Conservation (phyloP, 805 yeast genomes). For the Candida insectorum region DNA sequence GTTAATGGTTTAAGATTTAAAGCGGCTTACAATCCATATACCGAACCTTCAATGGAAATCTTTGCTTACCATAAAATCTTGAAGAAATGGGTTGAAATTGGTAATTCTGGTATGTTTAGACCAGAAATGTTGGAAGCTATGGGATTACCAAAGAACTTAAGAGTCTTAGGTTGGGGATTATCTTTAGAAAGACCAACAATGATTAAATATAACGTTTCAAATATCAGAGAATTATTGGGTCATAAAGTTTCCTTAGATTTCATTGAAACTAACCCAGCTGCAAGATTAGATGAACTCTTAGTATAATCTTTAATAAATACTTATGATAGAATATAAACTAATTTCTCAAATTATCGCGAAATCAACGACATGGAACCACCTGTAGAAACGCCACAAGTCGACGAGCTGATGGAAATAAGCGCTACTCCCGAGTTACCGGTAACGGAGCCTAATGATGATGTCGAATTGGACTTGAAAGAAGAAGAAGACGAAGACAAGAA, state of each 20-base stretch:
- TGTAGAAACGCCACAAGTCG: no score
- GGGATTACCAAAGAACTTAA: conserved; percentile 93
- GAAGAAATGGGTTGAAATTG: conserved; percentile 97
- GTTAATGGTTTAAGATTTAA: conserved; percentile 93
- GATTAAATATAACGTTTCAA: conserved; percentile 95
- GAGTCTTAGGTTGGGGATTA: conserved; percentile 97
- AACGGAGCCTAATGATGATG: neutral
- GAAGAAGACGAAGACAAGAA: conserved; percentile 3
- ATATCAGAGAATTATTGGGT: conserved; percentile 94
- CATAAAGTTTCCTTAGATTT: conserved; percentile 95
- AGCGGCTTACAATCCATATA: conserved; percentile 98
- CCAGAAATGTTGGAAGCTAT: conserved; percentile 98
- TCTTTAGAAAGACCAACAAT: conserved; percentile 98
- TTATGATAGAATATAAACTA: no score
- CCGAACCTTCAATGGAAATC: conserved; percentile 98
- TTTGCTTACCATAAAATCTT: conserved; percentile 95
- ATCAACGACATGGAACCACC: neutral
- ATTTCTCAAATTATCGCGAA: no score
- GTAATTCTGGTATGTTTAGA: conserved; percentile 99
- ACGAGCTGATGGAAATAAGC: no score
- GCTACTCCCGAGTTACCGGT: no score
- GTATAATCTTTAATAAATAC: no score
- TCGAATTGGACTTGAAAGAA: conserved; percentile 1
- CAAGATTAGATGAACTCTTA: conserved; percentile 73
- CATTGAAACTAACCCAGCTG: conserved; percentile 95